Evolutionary conservation across 257 asterid genomes (phyloP).

Genomic region (Verbascum thapsus): DNA sequence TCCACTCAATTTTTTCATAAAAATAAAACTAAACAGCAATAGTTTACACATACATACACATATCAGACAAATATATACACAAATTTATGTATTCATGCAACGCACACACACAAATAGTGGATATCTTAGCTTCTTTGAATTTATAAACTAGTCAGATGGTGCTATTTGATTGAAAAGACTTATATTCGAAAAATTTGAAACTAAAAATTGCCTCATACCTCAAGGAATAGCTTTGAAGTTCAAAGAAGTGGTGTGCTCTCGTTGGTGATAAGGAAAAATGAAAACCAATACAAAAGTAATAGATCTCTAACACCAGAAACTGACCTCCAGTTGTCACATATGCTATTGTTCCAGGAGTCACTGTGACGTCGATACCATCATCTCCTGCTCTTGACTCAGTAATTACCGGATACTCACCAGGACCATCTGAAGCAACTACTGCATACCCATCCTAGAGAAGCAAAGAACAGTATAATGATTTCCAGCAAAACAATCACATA

Average conservation of each 20-base stretch:
- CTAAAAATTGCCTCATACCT: background rate
- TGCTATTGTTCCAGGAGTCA: slow-evolving; percentile 81
- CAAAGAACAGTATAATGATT: slow-evolving; percentile 18
- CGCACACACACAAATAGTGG: background rate
- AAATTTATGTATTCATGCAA: background rate
- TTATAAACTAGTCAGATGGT: background rate
- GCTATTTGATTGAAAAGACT: background rate
- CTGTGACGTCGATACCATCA: slow-evolving; percentile 72
- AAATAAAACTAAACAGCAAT: no score
- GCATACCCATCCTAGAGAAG: slow-evolving; percentile 87
- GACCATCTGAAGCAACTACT: slow-evolving; percentile 88
- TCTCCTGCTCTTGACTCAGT: slow-evolving; percentile 96
- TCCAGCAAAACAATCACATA: slow-evolving; percentile 18
- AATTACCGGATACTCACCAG: slow-evolving; percentile 83
- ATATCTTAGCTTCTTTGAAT: background rate
- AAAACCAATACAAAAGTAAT: background rate
- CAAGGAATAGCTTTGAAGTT: slow-evolving; percentile 2
- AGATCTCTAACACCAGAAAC: slow-evolving; percentile 27
- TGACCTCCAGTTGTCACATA: slow-evolving; percentile 96
- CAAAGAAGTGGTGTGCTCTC: background rate
- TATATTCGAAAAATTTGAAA: background rate
- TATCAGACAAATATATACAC: no score
- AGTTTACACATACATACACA: background rate
- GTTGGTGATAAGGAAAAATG: background rate
- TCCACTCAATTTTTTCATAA: background rate